Base-by-base conservation (phyloP, 805 yeast genomes). In the Candida methanosorbosa region DNA sequence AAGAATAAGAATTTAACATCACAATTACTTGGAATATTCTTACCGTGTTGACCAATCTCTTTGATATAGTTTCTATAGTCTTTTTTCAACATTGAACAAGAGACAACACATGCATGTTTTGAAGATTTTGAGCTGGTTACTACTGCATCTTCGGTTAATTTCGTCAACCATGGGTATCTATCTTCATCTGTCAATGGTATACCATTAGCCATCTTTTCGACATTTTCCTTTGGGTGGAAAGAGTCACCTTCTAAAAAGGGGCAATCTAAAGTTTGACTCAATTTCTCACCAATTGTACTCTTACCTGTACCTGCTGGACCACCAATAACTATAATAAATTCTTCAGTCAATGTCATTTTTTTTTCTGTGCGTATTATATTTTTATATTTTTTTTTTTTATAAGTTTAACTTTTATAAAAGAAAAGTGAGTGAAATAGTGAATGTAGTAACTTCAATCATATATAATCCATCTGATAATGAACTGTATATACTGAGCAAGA, bases 241-340 rank as follows among this genome's bases (percentile, higher is more conserved):
- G 64, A 57, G 54, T 92, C 98, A 5, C 97, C 98, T 56, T 92
- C 98, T 11, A 87, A 56, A 50, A 72, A 87, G 2, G 75, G 66
- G 32, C 80, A 66, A 3, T 56, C 39, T 15, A 75, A 66, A 9
- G 8, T 11, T 9, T 20, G n/a, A 16, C 59, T 39, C 0, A 80
- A 56, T 16, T 88, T 49, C 9, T 56, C 48, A 0, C 84, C 94
- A 16, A 82, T 71, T 2, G 96, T 84, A 17, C 94, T 68, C 54
- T 92, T 92, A 1, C 98, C 98, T 2, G 95, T 82, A 8, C 97
- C 97, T 0, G 96, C 88, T 1, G 97, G 95, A 0, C 98, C 98
- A 11, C 94, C 96, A 8, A 90, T 75, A 2, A 87, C 76, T 7
- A 58, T 34, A 2, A 59, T 36, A 6, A 35, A 18, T 18, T 23